These are phyloP conservation scores for Hypoxylon sp. DNA, from an alignment of 2,329 filamentous ascomycete species.

Conservation along the genomic window DNA sequence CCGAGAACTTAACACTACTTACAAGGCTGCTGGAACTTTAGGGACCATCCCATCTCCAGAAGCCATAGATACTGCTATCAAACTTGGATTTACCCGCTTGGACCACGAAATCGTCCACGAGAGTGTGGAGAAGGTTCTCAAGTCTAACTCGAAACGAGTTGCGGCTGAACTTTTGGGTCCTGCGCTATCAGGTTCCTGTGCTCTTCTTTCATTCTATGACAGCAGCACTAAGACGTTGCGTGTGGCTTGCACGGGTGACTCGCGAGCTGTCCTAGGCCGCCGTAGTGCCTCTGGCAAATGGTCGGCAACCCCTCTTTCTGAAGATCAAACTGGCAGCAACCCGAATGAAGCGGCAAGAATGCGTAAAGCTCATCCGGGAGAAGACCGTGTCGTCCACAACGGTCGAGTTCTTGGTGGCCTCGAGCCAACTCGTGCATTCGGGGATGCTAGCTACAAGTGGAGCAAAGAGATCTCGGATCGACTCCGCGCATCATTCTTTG, in stretches of 20 bases:
- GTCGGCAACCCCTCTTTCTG: conserved; percentile 87
- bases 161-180: conserved; percentile 92
- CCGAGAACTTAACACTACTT: conserved; percentile 89
- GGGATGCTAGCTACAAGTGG: conserved; percentile 98
- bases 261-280: conserved; percentile 90
- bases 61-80: conserved; percentile 89
- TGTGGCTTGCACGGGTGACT: conserved; percentile 96
- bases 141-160: conserved; percentile 86
- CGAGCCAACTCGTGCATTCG: conserved; percentile 93
- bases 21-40: conserved; percentile 73
- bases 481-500: conserved; percentile 87
- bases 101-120: conserved; percentile 96
- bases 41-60: conserved; percentile 75
- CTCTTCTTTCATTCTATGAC: conserved; percentile 95
- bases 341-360: conserved; percentile 84
- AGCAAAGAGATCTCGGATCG: conserved; percentile 82
- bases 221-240: conserved; percentile 83
- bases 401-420: conserved; percentile 91
- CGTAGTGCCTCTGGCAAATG: conserved; percentile 83
- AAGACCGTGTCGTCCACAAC: conserved; percentile 86
- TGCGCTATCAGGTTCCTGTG: conserved; percentile 95
- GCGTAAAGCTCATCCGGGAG: conserved; percentile 85
- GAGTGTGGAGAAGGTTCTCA: conserved; percentile 89
- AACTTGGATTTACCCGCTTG: conserved; percentile 85
- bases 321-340: conserved; percentile 93